These are phyloP conservation scores for Cardamine occulta DNA, from an alignment of 345 rosid species.

Conservation along the genomic window DNA sequence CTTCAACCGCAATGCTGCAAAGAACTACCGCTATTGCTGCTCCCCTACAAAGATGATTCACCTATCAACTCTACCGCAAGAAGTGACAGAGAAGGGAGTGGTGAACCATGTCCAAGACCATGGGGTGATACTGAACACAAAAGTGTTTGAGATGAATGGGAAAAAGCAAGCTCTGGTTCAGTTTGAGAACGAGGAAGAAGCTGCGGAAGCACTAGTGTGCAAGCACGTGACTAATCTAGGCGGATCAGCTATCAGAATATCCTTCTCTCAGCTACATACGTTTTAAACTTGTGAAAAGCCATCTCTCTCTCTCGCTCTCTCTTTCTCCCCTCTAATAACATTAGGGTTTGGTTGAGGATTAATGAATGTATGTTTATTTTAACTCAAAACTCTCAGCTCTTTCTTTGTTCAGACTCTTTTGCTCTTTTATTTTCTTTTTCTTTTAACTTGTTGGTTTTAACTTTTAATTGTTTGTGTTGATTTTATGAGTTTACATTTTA, in stretches of 20 bases:
- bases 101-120: slow-evolving; percentile 75
- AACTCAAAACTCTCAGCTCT: slow-evolving; percentile 12
- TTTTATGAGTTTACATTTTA: slow-evolving; percentile 6
- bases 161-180: slow-evolving; percentile 88
- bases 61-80: slow-evolving; percentile 89
- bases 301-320: neutral
- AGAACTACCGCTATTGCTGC: slow-evolving; percentile 97
- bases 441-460: slow-evolving; percentile 1
- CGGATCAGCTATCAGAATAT: slow-evolving; percentile 85
- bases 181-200: slow-evolving; percentile 89
- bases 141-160: slow-evolving; percentile 92
- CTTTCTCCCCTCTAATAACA: slow-evolving; percentile 30
- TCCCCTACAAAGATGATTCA: slow-evolving; percentile 97
- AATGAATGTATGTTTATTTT: slow-evolving; percentile 38
- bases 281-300: slow-evolving; percentile 29
- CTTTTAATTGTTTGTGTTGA: slow-evolving; percentile 34
- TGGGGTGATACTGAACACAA: slow-evolving; percentile 65
- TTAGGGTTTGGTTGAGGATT: slow-evolving; percentile 38
- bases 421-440: neutral
- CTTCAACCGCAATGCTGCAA: slow-evolving; percentile 96
- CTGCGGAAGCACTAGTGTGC: slow-evolving; percentile 89
- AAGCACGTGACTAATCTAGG: slow-evolving; percentile 85
- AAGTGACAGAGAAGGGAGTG: slow-evolving; percentile 81
- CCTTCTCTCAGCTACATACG: slow-evolving; percentile 94
- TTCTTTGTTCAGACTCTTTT: slow-evolving; percentile 15